Evolutionary conservation across 257 asterid species (phyloP).

Genomic region (Thymus mandschuricus): DNA sequence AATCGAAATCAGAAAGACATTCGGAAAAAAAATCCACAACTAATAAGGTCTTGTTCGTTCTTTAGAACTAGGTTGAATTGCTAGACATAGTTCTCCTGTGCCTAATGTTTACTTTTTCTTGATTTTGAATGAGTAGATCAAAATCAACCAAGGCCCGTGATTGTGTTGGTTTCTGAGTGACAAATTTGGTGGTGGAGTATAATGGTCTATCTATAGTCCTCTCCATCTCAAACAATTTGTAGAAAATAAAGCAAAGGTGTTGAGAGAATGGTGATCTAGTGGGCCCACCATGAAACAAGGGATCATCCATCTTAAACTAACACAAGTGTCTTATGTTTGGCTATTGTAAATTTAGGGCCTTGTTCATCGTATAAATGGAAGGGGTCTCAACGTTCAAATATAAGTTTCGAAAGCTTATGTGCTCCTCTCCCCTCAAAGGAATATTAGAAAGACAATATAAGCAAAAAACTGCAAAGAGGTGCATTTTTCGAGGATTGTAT

Average conservation of each 20-base stretch:
- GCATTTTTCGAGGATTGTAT: background rate
- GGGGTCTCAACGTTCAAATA: too few species aligned
- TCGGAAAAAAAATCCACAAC: background rate
- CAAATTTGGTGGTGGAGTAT: background rate
- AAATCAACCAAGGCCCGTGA: background rate
- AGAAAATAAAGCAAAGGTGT: background rate
- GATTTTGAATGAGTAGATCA: background rate
- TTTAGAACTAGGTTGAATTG: background rate
- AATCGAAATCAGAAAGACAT: background rate
- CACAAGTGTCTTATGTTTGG: background rate
- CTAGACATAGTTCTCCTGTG: background rate
- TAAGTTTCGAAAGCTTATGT: too few species aligned
- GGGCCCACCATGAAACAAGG: background rate
- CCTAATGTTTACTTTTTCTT: background rate
- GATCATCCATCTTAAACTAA: background rate
- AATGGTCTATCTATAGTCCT: background rate
- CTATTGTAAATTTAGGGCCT: background rate
- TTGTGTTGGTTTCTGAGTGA: slow-evolving; percentile 3
- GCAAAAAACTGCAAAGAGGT: slow-evolving; percentile 2
- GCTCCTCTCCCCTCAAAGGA: background rate
- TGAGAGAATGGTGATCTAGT: background rate
- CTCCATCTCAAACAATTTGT: background rate
- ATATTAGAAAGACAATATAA: slow-evolving; percentile 2
- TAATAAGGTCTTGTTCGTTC: too few species aligned
- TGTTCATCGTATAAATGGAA: background rate